A percentile compares a stretch with the other conserved stretches of the same genome.
Evolutionary conservation across 495 filamentous ascomycete genomes (phyloP).

Genomic region (Aspergillus asperescens): DNA sequence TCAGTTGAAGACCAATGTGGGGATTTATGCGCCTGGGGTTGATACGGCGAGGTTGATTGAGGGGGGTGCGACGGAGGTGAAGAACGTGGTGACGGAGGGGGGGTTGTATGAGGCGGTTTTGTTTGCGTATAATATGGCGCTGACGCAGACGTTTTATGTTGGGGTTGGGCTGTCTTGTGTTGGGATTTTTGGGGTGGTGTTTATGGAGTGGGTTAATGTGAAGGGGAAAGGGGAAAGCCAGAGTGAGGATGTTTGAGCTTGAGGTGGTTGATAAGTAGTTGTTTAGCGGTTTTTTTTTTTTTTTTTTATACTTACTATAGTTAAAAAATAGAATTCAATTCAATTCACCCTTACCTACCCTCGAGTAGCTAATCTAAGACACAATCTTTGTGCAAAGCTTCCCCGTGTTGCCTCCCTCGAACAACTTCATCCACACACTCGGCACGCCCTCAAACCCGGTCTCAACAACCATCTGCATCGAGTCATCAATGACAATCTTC

Average conservation of each 20-base stretch:
- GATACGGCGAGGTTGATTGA: not conserved
- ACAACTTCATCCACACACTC: slow-evolving; percentile 44
- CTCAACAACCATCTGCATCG: slow-evolving; percentile 52
- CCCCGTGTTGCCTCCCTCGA: slow-evolving; percentile 53
- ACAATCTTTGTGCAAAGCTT: slow-evolving; percentile 39
- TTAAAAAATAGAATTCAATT: not conserved
- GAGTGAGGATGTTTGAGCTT: not conserved
- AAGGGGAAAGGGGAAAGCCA: not conserved
- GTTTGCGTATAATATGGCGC: slow-evolving; percentile 6
- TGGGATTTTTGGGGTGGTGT: slow-evolving; percentile 1
- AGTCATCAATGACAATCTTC: slow-evolving; percentile 44
- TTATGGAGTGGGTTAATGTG: slow-evolving; percentile 8
- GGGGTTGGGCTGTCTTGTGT: not conserved
- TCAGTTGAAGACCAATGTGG: not conserved
- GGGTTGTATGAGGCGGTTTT: not conserved
- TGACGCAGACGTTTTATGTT: slow-evolving; percentile 4
- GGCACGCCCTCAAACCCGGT: slow-evolving; percentile 49
- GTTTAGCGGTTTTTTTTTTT: too few species aligned
- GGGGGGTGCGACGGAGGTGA: slow-evolving; percentile 2
- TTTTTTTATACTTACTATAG: too few species aligned
- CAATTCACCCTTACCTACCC: too few species aligned
- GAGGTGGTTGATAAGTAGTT: too few species aligned
- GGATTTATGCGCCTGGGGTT: not conserved
- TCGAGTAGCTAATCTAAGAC: too few species aligned
- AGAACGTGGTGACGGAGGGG: not conserved